Percentiles rank a stretch among this genome's conserved stretches.
Conservation (phyloP, 169 alveolate species). For the Plasmodium vinckei region DNA sequence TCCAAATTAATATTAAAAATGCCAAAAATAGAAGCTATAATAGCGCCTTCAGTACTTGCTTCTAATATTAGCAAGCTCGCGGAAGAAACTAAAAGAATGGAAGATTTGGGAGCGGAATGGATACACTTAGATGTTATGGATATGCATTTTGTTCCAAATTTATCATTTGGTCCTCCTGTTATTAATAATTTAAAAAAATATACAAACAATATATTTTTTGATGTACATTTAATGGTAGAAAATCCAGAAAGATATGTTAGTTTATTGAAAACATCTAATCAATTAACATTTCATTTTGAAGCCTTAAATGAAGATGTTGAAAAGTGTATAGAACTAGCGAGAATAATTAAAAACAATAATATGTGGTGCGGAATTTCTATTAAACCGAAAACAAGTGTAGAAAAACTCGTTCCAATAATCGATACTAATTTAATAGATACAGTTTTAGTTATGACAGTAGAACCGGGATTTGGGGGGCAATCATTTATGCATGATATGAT, state of each 20-base stretch:
- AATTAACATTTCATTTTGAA: conserved; percentile 89
- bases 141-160: conserved; percentile 90
- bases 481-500: conserved; percentile 89
- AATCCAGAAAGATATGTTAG: conserved; percentile 89
- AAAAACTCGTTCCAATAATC: conserved; percentile 53
- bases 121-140: conserved; percentile 81
- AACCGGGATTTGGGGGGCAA: conserved; percentile 95
- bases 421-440: conserved; percentile 81
- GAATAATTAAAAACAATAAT: conserved; percentile 33
- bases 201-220: conserved; percentile 84
- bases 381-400: conserved; percentile 61
- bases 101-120: conserved; percentile 86
- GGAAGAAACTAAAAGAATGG: conserved; percentile 81
- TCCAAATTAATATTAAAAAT: background rate
- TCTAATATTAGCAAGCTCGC: conserved; percentile 81
- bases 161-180: conserved; percentile 90
- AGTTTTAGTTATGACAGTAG: conserved; percentile 92
- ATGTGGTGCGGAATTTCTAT: conserved; percentile 67
- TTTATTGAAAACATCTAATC: conserved; percentile 86
- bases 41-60: conserved; percentile 87
- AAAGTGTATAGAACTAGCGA: conserved; percentile 42
- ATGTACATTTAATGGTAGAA: conserved; percentile 90
- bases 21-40: conserved; percentile 58
- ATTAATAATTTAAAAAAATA: conserved; percentile 82
- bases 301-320: conserved; percentile 78